Evolutionary conservation across 108 stramenopile species (phyloP), one percentile per base, ranked within the genome.

Genomic region (Discostella pseudostelligera): DNA sequence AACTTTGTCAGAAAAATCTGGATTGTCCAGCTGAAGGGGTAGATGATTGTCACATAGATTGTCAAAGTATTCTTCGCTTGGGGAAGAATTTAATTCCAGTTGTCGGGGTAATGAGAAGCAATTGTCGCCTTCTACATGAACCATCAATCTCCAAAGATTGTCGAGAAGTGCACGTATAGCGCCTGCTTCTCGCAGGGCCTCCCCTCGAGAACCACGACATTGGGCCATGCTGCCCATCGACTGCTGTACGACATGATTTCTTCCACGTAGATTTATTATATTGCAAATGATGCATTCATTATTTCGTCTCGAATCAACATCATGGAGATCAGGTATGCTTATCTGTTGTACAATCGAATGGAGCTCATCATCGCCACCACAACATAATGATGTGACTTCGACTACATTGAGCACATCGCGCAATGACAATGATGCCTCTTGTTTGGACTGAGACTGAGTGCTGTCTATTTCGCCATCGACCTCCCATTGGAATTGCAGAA

Each of bases 141-240:
- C 29, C 11, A 50, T 57, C 35, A 75, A 55, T 55, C 68, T 59
- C 59, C 62, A 65, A 11, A 70, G 69, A 29, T 55, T 59, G 8
- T 39, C 35, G 0, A 80, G 74, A 5, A 80, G 42, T 54, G 74
- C 62, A 22, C 43, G 22, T 37, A 80, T 70, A 4, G 79, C 68
- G 43, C 79, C 79, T 26, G 74, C 74, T 13, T 80, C 63, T 20
- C 79, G 62, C 17, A 80, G 57, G 5, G 29, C 42, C 46, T 75
- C 79, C 26, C 79, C 79, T 54, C 74, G 21, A 17, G 39, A 37
- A 22, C 79, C 79, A 16, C 79, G 73, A 42, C 73, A 75, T 61
- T 61, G 73, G 7, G 79, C 74, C 79, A 80, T 75, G 36, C 69
- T 65, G 17, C 79, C 79, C 79, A 80, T 80, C 16, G 63, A 56